Conservation (phyloP, 331 rosid genomes). For the Dryas integrifolia region DNA sequence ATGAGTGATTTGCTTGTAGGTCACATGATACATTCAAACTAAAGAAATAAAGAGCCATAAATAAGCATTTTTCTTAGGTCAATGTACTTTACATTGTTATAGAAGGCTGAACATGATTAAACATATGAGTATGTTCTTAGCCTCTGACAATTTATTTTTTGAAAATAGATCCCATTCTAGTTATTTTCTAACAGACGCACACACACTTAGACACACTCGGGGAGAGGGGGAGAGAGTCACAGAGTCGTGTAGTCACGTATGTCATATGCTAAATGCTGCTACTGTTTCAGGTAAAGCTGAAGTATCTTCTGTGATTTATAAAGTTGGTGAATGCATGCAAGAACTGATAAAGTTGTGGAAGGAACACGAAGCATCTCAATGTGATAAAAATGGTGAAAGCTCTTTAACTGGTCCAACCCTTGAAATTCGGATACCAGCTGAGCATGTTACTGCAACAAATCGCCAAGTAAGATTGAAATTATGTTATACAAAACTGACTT, state of each 20-base stretch:
- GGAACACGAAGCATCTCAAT: conserved; percentile 59
- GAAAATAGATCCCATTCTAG: background rate
- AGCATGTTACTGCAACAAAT: conserved; percentile 84
- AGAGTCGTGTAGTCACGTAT: conserved; percentile 12
- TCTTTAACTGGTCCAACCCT: conserved; percentile 65
- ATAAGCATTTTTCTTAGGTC: conserved; percentile 8
- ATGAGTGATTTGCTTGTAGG: background rate
- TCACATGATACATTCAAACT: background rate
- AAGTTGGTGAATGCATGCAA: conserved; percentile 96
- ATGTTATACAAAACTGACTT: conserved; percentile 4
- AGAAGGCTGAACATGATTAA: background rate
- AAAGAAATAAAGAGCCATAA: background rate
- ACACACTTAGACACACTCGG: background rate
- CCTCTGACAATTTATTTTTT: background rate
- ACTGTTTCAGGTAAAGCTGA: conserved; percentile 71
- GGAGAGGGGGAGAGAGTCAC: background rate
- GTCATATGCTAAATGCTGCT: conserved; percentile 17
- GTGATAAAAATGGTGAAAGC: conserved; percentile 61
- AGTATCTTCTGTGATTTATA: conserved; percentile 68
- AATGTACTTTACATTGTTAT: background rate
- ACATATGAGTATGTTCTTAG: background rate
- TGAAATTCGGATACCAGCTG: conserved; percentile 88
- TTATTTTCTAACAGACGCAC: background rate
- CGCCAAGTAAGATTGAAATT: conserved; percentile 69
- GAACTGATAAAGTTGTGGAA: conserved; percentile 81